phyloP scores from a whole-genome alignment of 352 stramenopile species.

The Phytophthora boehmeriae region DNA sequence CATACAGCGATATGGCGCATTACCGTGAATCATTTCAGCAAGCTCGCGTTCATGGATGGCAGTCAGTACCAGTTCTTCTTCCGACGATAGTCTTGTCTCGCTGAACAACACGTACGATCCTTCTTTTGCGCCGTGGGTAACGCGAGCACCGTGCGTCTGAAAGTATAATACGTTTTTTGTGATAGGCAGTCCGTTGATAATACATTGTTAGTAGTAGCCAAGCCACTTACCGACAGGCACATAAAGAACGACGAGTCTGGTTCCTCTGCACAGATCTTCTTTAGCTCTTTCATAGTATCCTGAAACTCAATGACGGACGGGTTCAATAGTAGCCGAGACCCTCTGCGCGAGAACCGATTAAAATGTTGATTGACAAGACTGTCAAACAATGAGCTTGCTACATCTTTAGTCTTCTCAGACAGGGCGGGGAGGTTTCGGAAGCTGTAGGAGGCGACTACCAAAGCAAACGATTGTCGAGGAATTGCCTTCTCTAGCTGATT shows the following conservation, averaged over 20 bases:
- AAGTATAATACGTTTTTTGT: neutral
- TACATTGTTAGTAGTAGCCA: neutral
- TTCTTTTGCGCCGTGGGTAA: slow-evolving; percentile 55
- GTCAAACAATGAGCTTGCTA: slow-evolving; percentile 57
- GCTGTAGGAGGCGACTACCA: slow-evolving; percentile 57
- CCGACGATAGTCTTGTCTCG: slow-evolving; percentile 68
- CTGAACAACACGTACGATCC: slow-evolving; percentile 77
- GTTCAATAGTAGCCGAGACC: slow-evolving; percentile 72
- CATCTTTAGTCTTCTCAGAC: slow-evolving; percentile 61
- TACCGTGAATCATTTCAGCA: slow-evolving; percentile 64
- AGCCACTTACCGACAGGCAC: slow-evolving; percentile 53
- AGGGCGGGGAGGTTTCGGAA: slow-evolving; percentile 65
- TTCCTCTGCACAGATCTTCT: slow-evolving; percentile 36
- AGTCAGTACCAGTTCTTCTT: slow-evolving; percentile 74
- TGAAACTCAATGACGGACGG: slow-evolving; percentile 86
- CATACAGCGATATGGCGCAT: neutral
- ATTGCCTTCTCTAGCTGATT: slow-evolving; percentile 5
- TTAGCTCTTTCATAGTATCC: slow-evolving; percentile 71
- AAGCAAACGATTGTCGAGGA: slow-evolving; percentile 42
- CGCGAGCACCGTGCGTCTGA: slow-evolving; percentile 72
- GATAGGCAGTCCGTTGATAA: neutral
- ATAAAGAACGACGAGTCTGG: slow-evolving; percentile 66
- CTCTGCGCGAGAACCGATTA: slow-evolving; percentile 50
- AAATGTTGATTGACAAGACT: slow-evolving; percentile 59
- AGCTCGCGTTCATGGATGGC: slow-evolving; percentile 68